These are phyloP conservation scores for Nothomitra cinnamomea DNA, from an alignment of 2,329 filamentous ascomycete genomes.

Conservation along the genomic window DNA sequence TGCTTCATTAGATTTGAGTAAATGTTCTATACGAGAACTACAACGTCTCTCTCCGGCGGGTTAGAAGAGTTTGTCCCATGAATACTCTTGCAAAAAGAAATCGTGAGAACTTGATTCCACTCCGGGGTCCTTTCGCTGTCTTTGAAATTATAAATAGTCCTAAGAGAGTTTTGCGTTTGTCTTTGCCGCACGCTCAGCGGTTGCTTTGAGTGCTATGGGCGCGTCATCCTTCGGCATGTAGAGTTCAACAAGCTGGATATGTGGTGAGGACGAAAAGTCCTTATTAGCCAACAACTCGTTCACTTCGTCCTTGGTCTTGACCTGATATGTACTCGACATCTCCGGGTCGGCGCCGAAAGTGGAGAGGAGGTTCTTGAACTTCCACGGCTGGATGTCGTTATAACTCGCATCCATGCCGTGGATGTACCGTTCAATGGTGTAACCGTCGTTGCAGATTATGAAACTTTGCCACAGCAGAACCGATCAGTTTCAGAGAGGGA, in stretches of 20 bases:
- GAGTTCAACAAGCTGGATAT: slow-evolving; percentile 59
- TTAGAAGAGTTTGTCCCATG: too few relatives aligned
- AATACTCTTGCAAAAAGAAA: background rate
- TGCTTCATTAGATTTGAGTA: background rate
- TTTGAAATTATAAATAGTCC: too few relatives aligned
- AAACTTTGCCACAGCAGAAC: slow-evolving; percentile 31
- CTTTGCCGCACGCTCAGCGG: slow-evolving; percentile 52
- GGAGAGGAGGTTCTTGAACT: slow-evolving; percentile 48
- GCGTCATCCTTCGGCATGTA: slow-evolving; percentile 69
- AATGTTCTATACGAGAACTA: background rate
- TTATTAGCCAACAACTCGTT: slow-evolving; percentile 45
- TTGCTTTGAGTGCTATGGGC: slow-evolving; percentile 49
- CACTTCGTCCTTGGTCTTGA: slow-evolving; percentile 53
- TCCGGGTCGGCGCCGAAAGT: slow-evolving; percentile 47
- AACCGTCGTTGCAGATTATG: slow-evolving; percentile 74
- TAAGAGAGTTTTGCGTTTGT: slow-evolving; percentile 13
- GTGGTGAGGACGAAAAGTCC: slow-evolving; percentile 39
- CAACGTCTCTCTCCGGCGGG: background rate
- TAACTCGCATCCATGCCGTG: slow-evolving; percentile 66
- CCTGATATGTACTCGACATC: slow-evolving; percentile 43
- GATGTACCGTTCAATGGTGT: slow-evolving; percentile 78
- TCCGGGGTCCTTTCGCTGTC: too few relatives aligned
- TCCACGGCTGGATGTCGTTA: slow-evolving; percentile 67
- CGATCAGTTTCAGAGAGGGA: background rate
- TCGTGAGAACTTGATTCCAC: background rate